Evolutionary conservation across 768 basidiomycete genomes (phyloP).

Genomic region (Ramaria rubella): DNA sequence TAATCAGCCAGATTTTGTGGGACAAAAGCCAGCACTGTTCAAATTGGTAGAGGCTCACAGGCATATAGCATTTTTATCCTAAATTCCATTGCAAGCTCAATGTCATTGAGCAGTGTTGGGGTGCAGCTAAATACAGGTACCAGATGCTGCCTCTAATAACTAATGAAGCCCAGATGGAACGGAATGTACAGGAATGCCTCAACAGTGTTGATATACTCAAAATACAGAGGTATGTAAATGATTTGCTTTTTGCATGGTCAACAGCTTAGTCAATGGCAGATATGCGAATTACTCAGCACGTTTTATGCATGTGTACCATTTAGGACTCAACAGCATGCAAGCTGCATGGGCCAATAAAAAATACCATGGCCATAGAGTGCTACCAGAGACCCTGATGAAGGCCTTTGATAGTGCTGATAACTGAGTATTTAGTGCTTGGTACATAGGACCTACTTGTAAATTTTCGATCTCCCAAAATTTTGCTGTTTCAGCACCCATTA

Average conservation of each 20-base stretch:
- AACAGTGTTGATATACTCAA: background rate
- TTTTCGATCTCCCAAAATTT: too few species aligned
- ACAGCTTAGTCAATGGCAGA: background rate
- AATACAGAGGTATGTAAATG: background rate
- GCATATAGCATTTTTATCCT: conserved; percentile 13
- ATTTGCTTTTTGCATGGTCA: background rate
- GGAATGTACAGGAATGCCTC: background rate
- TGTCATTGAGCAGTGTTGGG: conserved; percentile 14
- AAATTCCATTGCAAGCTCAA: conserved; percentile 15
- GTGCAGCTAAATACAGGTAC: conserved; percentile 5
- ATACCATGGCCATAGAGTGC: too few species aligned
- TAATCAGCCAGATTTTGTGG: conserved; percentile 36
- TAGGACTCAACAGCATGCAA: background rate
- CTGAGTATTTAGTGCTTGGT: too few species aligned
- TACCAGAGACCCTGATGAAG: too few species aligned
- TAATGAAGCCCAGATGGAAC: background rate
- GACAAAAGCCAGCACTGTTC: conserved; percentile 29
- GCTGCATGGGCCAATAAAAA: too few species aligned
- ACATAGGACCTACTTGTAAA: background rate
- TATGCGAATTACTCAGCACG: too few species aligned
- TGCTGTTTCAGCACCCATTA: too few species aligned
- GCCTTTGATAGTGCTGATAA: too few species aligned
- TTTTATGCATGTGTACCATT: background rate
- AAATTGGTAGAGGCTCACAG: conserved; percentile 18
- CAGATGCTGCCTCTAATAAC: background rate